A percentile compares a stretch with the other conserved stretches of the same genome.
These are phyloP conservation scores for Stipa capillata DNA, from an alignment of 176 grass and related monocot genomes.

Conservation along the genomic window DNA sequence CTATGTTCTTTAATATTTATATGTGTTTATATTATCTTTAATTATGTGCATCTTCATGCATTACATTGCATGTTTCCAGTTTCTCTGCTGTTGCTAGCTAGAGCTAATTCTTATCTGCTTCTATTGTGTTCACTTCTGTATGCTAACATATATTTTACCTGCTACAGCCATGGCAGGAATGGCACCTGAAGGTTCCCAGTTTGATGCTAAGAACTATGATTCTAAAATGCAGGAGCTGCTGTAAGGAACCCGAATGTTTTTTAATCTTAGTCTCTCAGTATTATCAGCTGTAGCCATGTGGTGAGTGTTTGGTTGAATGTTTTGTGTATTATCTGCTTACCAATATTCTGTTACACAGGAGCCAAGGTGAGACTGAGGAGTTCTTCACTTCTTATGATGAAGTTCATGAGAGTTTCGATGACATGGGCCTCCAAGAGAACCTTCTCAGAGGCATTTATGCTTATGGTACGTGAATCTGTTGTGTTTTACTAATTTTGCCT, in stretches of 20 bases:
- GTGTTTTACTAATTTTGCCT: neutral
- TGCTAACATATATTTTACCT: neutral
- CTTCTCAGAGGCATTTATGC: conserved; percentile 72
- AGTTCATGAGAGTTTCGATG: conserved; percentile 47
- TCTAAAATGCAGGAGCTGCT: conserved; percentile 83
- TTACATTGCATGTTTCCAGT: neutral
- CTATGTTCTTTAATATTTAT: too few relatives aligned
- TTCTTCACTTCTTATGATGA: conserved; percentile 70
- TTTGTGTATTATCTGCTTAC: neutral
- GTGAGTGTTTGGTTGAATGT: neutral
- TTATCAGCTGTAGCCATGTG: too few relatives aligned
- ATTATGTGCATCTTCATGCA: too few relatives aligned
- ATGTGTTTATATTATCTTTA: neutral
- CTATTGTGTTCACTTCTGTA: too few relatives aligned
- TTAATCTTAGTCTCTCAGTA: too few relatives aligned
- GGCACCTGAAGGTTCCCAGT: conserved; percentile 76
- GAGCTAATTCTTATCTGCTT: neutral
- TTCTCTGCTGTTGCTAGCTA: neutral
- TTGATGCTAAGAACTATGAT: conserved; percentile 76
- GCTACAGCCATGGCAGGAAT: conserved; percentile 66
- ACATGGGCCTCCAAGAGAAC: conserved; percentile 58
- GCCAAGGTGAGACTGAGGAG: conserved; percentile 42
- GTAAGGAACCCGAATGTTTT: neutral
- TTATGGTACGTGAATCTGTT: conserved; percentile 26
- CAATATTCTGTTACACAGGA: conserved; percentile 23